Conservation (phyloP, 306 rosid species). For the Begonia masoniana region DNA sequence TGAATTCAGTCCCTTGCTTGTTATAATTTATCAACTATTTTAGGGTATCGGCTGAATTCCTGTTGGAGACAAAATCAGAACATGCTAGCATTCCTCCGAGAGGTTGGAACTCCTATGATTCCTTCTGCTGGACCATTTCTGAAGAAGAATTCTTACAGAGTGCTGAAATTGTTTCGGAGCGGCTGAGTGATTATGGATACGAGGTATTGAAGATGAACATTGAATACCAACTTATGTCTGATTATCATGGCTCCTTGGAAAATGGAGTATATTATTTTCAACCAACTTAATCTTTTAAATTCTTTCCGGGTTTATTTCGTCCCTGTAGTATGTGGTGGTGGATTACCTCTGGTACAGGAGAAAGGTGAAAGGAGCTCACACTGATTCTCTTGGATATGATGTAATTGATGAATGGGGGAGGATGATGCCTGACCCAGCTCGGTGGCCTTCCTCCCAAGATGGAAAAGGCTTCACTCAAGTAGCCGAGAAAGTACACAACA, state of each 20-base stretch:
- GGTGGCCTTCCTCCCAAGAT: slow-evolving; percentile 86
- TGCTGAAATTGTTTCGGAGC: slow-evolving; percentile 44
- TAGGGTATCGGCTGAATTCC: slow-evolving; percentile 41
- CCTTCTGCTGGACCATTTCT: slow-evolving; percentile 77
- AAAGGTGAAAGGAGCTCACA: slow-evolving; percentile 58
- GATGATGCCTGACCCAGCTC: slow-evolving; percentile 64
- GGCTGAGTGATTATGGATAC: slow-evolving; percentile 50
- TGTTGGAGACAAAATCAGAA: slow-evolving; percentile 9
- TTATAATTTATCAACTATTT: slow-evolving; percentile 7
- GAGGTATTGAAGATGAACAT: slow-evolving; percentile 29
- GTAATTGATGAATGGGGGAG: slow-evolving; percentile 95
- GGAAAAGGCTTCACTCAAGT: slow-evolving; percentile 67
- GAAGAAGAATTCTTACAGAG: slow-evolving; percentile 55
- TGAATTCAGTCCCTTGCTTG: too few relatives aligned
- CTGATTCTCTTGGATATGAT: slow-evolving; percentile 79
- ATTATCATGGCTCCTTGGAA: too few relatives aligned
- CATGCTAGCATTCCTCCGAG: slow-evolving; percentile 69
- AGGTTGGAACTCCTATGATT: slow-evolving; percentile 97
- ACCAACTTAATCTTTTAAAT: too few relatives aligned
- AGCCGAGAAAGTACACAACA: slow-evolving; percentile 57
- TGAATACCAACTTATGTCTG: slow-evolving; percentile 1
- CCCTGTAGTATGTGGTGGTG: slow-evolving; percentile 77
- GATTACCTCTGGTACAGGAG: slow-evolving; percentile 96
- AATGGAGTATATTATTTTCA: neutral
- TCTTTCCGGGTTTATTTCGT: neutral